Conservation (phyloP, 805 yeast genomes). For the Saturnispora dispora region DNA sequence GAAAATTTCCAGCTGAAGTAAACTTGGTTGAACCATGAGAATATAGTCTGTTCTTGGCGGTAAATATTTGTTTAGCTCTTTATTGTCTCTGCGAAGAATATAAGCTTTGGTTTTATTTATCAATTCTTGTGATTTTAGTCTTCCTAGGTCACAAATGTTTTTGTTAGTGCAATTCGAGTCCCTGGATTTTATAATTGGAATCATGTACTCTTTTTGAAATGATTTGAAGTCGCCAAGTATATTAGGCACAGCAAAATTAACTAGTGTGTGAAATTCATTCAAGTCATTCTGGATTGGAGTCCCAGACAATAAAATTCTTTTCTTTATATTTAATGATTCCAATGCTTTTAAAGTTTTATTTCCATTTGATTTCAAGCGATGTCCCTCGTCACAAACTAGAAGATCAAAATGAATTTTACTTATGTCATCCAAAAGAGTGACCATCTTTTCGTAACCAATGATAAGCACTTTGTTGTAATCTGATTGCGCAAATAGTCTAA, state of each 20-base stretch:
- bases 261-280: conserved; percentile 68
- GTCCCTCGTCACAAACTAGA: conserved; percentile 92
- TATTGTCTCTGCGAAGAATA: conserved; percentile 63
- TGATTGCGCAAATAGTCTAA: conserved; percentile 54
- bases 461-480: conserved; percentile 75
- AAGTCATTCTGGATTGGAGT: conserved; percentile 77
- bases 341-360: conserved; percentile 66
- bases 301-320: conserved; percentile 61
- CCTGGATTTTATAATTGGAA: conserved; percentile 66
- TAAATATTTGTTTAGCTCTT: conserved; percentile 44
- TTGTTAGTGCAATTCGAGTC: conserved; percentile 50
- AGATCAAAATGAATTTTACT: conserved; percentile 44
- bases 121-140: conserved; percentile 51
- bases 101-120: conserved; percentile 55
- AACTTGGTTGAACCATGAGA: conserved; percentile 70
- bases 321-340: conserved; percentile 42
- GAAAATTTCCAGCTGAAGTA: conserved; percentile 48
- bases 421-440: conserved; percentile 44
- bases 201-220: conserved; percentile 53
- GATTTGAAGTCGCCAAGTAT: conserved; percentile 51
- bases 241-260: conserved; percentile 80
- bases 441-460: conserved; percentile 79
- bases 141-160: conserved; percentile 45
- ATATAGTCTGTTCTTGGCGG: conserved; percentile 72
- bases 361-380: conserved; percentile 65